Evolutionary conservation across 495 filamentous ascomycete species (phyloP), one percentile per base, ranked within the genome.

Genomic region (Friedmanniomyces simplex): DNA sequence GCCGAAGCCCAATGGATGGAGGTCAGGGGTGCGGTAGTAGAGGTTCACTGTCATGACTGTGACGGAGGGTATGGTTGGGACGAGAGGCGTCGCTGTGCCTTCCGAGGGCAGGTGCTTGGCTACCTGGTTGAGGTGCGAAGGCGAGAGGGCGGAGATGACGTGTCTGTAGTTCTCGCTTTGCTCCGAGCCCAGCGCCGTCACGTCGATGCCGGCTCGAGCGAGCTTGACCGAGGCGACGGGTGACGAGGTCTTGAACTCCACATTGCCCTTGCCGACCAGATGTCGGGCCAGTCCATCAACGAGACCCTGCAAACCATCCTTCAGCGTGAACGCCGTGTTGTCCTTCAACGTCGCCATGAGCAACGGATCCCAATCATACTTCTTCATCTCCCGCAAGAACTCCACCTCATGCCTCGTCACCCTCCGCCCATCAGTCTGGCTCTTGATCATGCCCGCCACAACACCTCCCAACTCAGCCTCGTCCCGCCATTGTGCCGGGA

Each of bases 11-110:
- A 72, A 69, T 2, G 74, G 77, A 22, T 89, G 74, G 32, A 95
- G 71, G 21, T 81, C 63, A 1, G 83, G 79, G 22, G 79, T 76
- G 5, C 73, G 67, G 66, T 82, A 99, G 76, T 84, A 96, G 21
- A 99, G 76, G 70, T 96, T 97, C 42, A 97, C 85, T 4, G 90
- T 85, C 82, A 87, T 89, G 42, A 95, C 89, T 10, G 86, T 91
- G 14, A 88, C 85, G 21, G 86, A 79, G 51, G 79, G 77, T 39
- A 82, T 77, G 39, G 76, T 65, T 14, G 71, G 63, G 16, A 84
- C 72, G 10, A 82, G 66, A 45, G 64, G 52, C 1, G 68, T 66
- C 10, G 62, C 50, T 3, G 43, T 49, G 49, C 67, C 14, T 2
- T 32, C 8, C 28, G 18, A 20, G 13, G 28, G 1, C 13, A 36